Evolutionary conservation across 1,139 yeast genomes (phyloP).

Genomic region (Saccharomyces hybrid): DNA sequence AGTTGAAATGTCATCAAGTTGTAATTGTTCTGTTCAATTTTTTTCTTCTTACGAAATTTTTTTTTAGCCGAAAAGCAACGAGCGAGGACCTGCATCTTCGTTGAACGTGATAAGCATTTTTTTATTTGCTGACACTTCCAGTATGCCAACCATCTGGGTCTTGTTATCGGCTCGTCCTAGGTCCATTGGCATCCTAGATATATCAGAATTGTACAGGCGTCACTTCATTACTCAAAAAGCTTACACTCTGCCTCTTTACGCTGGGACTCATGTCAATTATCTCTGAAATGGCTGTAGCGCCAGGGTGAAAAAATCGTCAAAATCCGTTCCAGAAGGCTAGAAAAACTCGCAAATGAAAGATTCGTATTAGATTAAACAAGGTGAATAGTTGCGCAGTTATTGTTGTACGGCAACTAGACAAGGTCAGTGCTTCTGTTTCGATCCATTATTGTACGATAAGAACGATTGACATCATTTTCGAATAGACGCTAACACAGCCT

Average conservation of each 20-base stretch:
- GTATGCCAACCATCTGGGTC: not conserved
- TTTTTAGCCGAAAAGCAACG: not conserved
- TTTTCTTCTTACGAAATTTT: not conserved
- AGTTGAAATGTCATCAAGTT: not conserved
- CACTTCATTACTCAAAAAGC: too few relatives aligned
- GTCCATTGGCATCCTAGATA: not conserved
- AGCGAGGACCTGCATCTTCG: not conserved
- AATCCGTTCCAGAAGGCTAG: not conserved
- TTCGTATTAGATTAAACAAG: not conserved
- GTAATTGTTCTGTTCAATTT: not conserved
- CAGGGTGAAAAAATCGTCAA: not conserved
- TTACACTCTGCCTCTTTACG: not conserved
- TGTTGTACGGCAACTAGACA: not conserved
- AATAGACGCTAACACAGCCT: not conserved
- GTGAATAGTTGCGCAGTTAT: not conserved
- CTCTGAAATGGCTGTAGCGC: not conserved
- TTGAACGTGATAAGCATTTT: not conserved
- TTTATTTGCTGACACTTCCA: not conserved
- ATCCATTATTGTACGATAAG: not conserved
- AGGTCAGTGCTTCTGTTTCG: not conserved
- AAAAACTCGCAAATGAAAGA: not conserved
- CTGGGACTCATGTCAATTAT: not conserved
- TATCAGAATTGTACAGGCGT: not conserved
- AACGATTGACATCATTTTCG: not conserved
- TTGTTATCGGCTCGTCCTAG: not conserved